Conservation (phyloP, 495 filamentous ascomycete genomes). For the Oleoguttula mirabilis region DNA sequence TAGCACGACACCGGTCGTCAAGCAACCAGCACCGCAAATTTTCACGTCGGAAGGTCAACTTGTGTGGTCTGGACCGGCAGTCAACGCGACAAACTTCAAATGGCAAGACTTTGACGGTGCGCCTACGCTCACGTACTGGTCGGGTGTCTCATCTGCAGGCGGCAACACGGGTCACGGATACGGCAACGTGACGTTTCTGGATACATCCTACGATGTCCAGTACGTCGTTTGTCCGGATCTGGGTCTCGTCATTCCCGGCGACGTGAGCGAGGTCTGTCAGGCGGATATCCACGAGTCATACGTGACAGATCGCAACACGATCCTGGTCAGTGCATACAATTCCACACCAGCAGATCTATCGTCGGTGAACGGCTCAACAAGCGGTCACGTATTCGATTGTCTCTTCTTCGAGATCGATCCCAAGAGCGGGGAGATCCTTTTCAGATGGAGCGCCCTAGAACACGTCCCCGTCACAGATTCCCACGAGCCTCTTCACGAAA, state of each 20-base stretch:
- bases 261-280: conserved; percentile 3
- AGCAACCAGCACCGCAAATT: conserved; percentile 2
- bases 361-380: conserved; percentile 6
- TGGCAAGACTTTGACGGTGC: conserved; percentile 2
- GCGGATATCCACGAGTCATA: conserved; percentile 17
- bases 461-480: conserved; percentile 7
- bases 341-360: conserved; percentile 12
- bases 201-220: conserved; percentile 12
- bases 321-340: conserved; percentile 18
- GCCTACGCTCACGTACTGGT: conserved; percentile 13
- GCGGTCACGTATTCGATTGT: conserved; percentile 16
- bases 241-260: conserved; percentile 3
- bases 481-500: neutral
- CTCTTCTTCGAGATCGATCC: conserved; percentile 20
- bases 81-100: conserved; percentile 9
- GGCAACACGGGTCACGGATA: conserved; percentile 17
- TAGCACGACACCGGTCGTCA: neutral
- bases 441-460: conserved; percentile 16
- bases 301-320: conserved; percentile 14
- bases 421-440: conserved; percentile 11
- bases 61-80: conserved; percentile 9
- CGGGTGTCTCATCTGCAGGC: conserved; percentile 4
- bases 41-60: conserved; percentile 13
- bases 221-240: conserved; percentile 7
- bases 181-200: conserved; percentile 14